Evolutionary conservation across 371 early-diverging fungal species (phyloP), one percentile per base, ranked within the genome.

Genomic region (Mortierella sp.): DNA sequence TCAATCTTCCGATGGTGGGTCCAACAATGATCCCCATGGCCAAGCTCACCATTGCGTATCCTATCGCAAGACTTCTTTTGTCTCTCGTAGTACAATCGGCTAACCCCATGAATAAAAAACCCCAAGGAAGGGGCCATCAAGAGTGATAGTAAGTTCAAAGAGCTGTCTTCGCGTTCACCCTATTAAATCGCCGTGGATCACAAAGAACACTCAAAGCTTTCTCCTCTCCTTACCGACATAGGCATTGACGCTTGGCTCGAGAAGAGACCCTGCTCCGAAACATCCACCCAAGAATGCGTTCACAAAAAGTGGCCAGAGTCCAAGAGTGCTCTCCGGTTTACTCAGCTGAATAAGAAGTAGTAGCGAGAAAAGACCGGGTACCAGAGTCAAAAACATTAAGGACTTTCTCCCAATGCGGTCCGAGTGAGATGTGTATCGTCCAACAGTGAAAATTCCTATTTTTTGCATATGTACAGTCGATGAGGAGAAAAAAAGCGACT

Each of bases 381-480:
- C 45, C 11, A 82, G 45, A 13, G 73, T 73, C 38, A 78, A 44
- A 19, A 76, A 79, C 13, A 82, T 57, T 13, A 82, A 73, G 28
- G 44, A 57, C 70, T 82, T 82, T 28, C 83, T 79, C 47, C 79
- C 83, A 16, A 44, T 26, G 14, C 48, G 72, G 55, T 82, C 79
- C 1, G 79, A 82, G 6, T 55, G 58, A 7, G 79, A 24, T 19
- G 83, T 75, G 14, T 68, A 82, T 57, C 57, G 73, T 1, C 83
- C 79, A 21, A 82, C 44, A 9, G 76, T 76, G 10, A 82, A 73
- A 2, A 82, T 57, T 1, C 76, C 83, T 82, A 28, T 57, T 57
- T 16, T 54, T 2, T 13, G 14, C 5, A 14, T 38, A 42, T 34
- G 65, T 42, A 19, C 38, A n/a, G 34, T 16, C 45, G 71, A 71